Evolutionary conservation across 768 basidiomycete genomes (phyloP), one percentile per base, ranked within the genome.

Genomic region (Austroboletus eburneus): DNA sequence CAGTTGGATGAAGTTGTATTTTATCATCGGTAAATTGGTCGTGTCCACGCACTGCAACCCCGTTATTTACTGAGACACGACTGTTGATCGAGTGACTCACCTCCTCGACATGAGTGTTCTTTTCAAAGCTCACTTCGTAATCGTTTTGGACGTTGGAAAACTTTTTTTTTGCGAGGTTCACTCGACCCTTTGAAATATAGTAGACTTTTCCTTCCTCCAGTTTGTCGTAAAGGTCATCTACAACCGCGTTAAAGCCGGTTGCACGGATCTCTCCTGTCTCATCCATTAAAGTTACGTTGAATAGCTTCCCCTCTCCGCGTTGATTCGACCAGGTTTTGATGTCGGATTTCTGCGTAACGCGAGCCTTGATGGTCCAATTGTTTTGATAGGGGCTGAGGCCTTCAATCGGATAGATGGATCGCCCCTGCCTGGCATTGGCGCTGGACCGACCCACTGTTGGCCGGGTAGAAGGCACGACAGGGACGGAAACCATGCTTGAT

Each of bases 291-390:
- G 85, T 94, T 16, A 91, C 83, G 56, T 76, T 92, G 72, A 99
- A 98, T 14, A 98, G 72, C 62, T 97, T 93, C 30, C 96, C 95
- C 57, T 98, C 96, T 25, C 96, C 96, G 10, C 82, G 76, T 49
- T 77, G 72, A 64, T 95, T 98, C 4, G 87, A 85, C 81, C 86
- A 99, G n/a, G 79, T 78, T 56, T 80, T 85, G 59, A 98, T 81
- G 0, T 97, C 96, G 1, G 81, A 80, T 66, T 95, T 97, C 51
- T 87, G 80, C 12, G 83, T 87, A 40, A 97, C 91, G 34, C 91
- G 85, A 23, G 91, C 95, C 64, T 92, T 93, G 74, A 98, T 95
- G 9, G 90, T 93, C 96, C 96, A 99, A 66, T 91, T 91, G 71
- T 95, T 97, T 68, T 96, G 92, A 58, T 97, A 98, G 9, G 95